phyloP scores from a whole-genome alignment of 495 filamentous ascomycete species.

The Bathelium albidoporum region DNA sequence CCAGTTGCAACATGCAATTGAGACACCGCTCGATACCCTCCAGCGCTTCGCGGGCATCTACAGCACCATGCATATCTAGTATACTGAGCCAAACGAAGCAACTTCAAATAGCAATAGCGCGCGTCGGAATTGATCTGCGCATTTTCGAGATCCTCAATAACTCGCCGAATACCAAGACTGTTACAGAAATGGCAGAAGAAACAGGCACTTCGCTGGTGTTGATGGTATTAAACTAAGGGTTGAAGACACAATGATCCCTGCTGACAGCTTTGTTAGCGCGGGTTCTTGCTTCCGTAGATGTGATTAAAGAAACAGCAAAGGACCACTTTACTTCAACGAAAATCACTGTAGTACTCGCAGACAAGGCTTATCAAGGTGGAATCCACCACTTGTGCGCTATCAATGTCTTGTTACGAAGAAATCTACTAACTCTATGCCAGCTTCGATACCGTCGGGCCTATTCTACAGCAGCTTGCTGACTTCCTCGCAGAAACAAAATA shows the following conservation, averaged over 20 bases:
- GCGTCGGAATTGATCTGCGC: neutral
- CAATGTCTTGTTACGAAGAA: neutral
- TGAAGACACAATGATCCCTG: neutral
- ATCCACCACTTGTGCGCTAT: neutral
- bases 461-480: conserved; percentile 17
- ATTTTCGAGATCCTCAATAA: neutral
- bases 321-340: neutral
- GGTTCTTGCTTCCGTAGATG: neutral
- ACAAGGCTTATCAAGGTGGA: neutral
- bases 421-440: neutral
- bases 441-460: neutral
- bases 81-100: neutral
- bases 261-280: neutral
- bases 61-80: neutral
- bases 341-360: neutral
- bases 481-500: conserved; percentile 36
- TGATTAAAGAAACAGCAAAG: neutral
- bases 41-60: neutral
- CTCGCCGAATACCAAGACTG: neutral
- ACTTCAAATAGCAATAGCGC: neutral
- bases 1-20: neutral
- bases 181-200: neutral
- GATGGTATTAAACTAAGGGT: neutral
- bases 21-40: neutral
- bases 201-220: neutral